Evolutionary conservation across 2,329 filamentous ascomycete species (phyloP), one percentile per base, ranked within the genome.

Genomic region (Ophiostoma tasmaniense): DNA sequence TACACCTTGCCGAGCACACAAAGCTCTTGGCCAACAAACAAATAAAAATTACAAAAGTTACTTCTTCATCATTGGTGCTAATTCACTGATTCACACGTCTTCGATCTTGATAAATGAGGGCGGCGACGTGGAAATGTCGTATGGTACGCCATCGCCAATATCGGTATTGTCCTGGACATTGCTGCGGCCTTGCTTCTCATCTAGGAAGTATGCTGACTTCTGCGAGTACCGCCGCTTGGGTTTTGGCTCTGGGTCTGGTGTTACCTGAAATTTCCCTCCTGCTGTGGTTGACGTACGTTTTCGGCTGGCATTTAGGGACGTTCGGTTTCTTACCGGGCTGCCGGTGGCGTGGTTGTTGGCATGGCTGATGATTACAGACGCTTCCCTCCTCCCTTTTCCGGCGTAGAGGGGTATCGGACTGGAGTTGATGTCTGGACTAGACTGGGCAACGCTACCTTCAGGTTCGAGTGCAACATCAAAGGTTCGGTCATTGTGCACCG

Each of bases 121-220:
- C 14, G 59, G 65, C 17, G 68, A 67, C 22, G 30, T 69, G 22
- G 33, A 50, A 45, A 65, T 67, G 14, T 30, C 20, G 7, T n/a
- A 28, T 8, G 8, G 10, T 14, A 5, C 5, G 8, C 33, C 64
- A 3, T 64, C 14, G 1, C 11, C 33, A 17, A 64, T 30, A 28
- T 33, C 22, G 3, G 20, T 11, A 35, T 65, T 35, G 28, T 28
- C 35, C 42, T 17, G 22, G 10, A 17, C 25, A 10, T 22, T 10
- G 50, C n/a, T 5, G n/a, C 10, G 50, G 8, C 22, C 37, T 25
- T 22, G 42, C 3, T 17, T 7, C 0, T 20, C 22, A 2, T 55
- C 22, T 30, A 61, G 5, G 14, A 71, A 68, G n/a, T 71, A 70
- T 5, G 30, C 65, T 3, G 68, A 70, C 13, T 45, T 68, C n/a